Evolutionary conservation across 2,329 filamentous ascomycete species (phyloP).

Genomic region (Diaporthe sp.): DNA sequence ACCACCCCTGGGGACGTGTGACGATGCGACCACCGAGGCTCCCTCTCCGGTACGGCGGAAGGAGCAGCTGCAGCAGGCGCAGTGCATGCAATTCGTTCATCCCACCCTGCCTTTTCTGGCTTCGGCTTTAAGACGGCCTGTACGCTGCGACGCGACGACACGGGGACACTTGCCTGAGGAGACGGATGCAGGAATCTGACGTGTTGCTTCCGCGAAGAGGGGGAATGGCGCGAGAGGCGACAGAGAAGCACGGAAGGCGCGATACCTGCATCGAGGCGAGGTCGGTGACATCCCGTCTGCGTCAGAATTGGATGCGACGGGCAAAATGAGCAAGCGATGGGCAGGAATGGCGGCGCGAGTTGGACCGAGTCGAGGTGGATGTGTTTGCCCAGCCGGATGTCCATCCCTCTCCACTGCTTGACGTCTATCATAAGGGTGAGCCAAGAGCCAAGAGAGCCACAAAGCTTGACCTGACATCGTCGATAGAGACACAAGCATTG

Average conservation of each 20-base stretch:
- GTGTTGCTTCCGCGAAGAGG: neutral
- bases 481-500: neutral
- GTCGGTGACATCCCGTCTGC: neutral
- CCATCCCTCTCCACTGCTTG: neutral
- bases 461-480: slow-evolving; percentile 34
- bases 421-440: neutral
- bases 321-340: neutral
- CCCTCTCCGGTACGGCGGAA: slow-evolving; percentile 6
- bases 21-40: slow-evolving; percentile 4
- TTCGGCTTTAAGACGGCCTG: slow-evolving; percentile 5
- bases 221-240: neutral
- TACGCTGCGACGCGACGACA: slow-evolving; percentile 4
- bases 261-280: slow-evolving; percentile 24
- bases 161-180: neutral
- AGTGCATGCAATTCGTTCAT: neutral
- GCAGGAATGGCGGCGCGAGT: slow-evolving; percentile 2
- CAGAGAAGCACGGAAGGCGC: neutral
- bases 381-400: neutral
- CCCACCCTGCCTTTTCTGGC: neutral
- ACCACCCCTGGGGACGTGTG: neutral
- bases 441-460: slow-evolving; percentile 27
- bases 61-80: neutral
- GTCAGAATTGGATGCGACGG: neutral
- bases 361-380: neutral
- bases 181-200: neutral